Evolutionary conservation across 306 rosid genomes (phyloP).

Genomic region (Rubus idaeus): DNA sequence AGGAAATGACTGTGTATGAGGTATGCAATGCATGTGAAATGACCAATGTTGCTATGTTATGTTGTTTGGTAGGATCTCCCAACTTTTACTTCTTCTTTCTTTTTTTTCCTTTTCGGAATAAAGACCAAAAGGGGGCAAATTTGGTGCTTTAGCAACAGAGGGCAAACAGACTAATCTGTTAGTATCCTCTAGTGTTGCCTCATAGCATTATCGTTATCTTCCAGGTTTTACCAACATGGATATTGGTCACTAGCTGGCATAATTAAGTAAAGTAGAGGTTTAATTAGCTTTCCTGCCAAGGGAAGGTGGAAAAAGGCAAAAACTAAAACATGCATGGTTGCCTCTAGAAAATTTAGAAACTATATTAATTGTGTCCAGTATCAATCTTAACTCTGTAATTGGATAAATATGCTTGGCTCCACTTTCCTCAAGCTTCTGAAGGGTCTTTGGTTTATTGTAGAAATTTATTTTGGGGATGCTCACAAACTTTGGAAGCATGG

Average conservation of each 20-base stretch:
- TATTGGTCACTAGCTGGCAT: too few relatives aligned
- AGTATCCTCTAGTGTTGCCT: neutral
- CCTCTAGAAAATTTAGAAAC: neutral
- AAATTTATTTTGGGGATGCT: slow-evolving; percentile 96
- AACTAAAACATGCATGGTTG: neutral
- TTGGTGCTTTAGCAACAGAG: neutral
- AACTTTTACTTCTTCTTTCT: neutral
- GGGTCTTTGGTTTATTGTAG: slow-evolving; percentile 40
- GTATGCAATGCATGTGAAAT: slow-evolving; percentile 35
- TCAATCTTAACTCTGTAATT: neutral
- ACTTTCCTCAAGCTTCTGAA: slow-evolving; percentile 9
- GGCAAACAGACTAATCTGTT: neutral
- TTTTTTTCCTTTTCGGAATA: neutral
- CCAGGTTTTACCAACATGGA: too few relatives aligned
- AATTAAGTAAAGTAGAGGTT: neutral
- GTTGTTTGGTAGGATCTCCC: neutral
- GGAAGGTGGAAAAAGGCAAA: neutral
- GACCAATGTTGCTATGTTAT: neutral
- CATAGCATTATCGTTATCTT: neutral
- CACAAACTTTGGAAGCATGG: slow-evolving; percentile 92
- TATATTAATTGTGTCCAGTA: neutral
- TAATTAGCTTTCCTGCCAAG: neutral
- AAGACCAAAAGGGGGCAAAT: neutral
- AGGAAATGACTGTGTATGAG: slow-evolving; percentile 94
- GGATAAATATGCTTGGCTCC: slow-evolving; percentile 1